Evolutionary conservation across 2,329 filamentous ascomycete species (phyloP), one percentile per base, ranked within the genome.

Genomic region (Westerdykella aurantiaca): DNA sequence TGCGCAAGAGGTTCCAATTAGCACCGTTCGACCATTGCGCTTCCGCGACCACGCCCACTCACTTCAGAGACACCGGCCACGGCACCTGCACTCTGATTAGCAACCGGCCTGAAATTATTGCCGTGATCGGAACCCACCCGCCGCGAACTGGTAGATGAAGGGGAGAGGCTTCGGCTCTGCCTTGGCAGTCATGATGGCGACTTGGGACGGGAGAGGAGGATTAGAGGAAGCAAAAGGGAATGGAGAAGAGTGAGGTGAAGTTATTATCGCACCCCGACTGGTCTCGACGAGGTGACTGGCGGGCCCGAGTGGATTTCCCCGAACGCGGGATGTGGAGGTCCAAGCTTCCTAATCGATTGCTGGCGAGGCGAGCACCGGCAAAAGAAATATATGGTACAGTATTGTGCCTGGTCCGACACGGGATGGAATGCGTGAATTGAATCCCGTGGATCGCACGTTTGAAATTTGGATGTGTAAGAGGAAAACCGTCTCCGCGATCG

Each of bases 51-150:
- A 29, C 34, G 43, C 47, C 45, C 41, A 74, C 83, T 72, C 76
- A 90, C 89, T 81, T 98, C 93, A 60, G 91, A 97, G 55, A 98
- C 90, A 77, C 93, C 93, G 65, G 93, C 93, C 67, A 98, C 86
- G 67, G 93, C 93, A 75, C 85, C 84, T 87, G 58, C 31, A 35
- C 37, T 39, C 49, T 43, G 46, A 55, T 69, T 48, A 68, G 64
- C 53, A 54, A 56, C 48, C 51, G 44, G 51, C 55, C 49, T 52
- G 56, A 49, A 56, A 55, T 52, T 41, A 50, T 54, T 51, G 48
- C 51, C 50, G 49, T 49, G 46, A 56, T 56, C 51, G 52, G 42
- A 37, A 74, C 80, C 65, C 66, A 83, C 90, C 90, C 65, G 91
- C 90, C 69, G 83, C 86, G 77, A 97, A 95, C 75, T 95, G 90